Evolutionary conservation across 306 rosid species (phyloP).

Genomic region (Argentina anserina): DNA sequence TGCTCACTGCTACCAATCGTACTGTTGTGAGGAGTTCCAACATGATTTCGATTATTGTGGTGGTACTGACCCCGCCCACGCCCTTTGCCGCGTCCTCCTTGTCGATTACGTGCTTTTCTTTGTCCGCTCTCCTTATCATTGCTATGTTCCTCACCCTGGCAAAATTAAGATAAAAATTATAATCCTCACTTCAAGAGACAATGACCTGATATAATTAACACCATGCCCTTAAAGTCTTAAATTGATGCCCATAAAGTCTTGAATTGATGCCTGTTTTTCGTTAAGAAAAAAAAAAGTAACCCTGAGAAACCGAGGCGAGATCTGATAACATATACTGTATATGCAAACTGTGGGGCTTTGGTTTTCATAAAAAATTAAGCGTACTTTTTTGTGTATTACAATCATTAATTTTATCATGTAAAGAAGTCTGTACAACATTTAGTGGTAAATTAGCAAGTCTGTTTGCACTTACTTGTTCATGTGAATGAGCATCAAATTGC

Average conservation of each 20-base stretch:
- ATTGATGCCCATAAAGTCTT: neutral
- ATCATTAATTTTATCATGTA: neutral
- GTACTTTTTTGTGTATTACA: neutral
- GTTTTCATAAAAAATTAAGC: no score
- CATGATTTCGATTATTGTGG: conserved; percentile 47
- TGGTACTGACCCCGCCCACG: conserved; percentile 72
- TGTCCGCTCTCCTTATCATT: conserved; percentile 75
- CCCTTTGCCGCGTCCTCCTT: conserved; percentile 65
- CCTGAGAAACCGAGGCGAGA: neutral
- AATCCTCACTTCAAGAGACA: no score
- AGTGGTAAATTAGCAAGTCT: neutral
- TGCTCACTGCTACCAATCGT: conserved; percentile 41
- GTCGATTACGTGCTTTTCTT: conserved; percentile 62
- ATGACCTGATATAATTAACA: neutral
- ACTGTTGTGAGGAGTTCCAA: conserved; percentile 55
- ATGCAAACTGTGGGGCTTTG: neutral
- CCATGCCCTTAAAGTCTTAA: neutral
- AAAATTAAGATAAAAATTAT: no score
- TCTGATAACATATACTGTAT: neutral
- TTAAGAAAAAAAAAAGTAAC: neutral
- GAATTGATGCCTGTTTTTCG: neutral
- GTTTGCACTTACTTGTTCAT: conserved; percentile 58
- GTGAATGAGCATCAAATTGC: conserved; percentile 49
- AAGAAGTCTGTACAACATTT: neutral
- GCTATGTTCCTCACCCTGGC: conserved; percentile 76